These are phyloP conservation scores for Sphaerulina populicola DNA, from an alignment of 2,329 filamentous ascomycete genomes.

Conservation along the genomic window DNA sequence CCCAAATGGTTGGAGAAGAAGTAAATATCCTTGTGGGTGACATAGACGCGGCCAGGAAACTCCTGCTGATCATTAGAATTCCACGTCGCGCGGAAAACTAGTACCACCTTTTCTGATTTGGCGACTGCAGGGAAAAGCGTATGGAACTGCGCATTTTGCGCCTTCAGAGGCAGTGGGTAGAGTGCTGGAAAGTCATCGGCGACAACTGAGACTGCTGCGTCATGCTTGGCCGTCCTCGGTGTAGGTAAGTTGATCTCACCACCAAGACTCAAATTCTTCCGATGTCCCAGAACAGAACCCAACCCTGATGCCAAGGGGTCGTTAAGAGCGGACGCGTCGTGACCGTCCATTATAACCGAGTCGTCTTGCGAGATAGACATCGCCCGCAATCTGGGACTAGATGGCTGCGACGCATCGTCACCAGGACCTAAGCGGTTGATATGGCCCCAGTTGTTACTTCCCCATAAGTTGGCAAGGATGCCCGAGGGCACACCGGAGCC, in stretches of 20 bases:
- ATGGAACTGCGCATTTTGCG: constrained; percentile 88
- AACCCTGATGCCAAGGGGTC: constrained; percentile 7
- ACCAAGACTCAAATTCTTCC: constrained; percentile 28
- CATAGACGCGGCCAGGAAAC: constrained; percentile 77
- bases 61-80: constrained; percentile 65
- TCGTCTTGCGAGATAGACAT: constrained; percentile 26
- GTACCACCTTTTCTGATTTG: constrained; percentile 68
- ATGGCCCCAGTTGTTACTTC: constrained; percentile 71
- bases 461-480: constrained; percentile 90
- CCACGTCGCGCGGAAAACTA: constrained; percentile 93
- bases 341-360: constrained; percentile 28
- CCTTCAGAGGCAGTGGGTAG: constrained; percentile 64
- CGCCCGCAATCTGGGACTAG: constrained; percentile 13
- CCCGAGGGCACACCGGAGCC: constrained; percentile 70
- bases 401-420: constrained; percentile 38
- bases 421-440: constrained; percentile 54
- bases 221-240: constrained; percentile 12
- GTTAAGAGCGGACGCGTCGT: constrained; percentile 13
- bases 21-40: constrained; percentile 80
- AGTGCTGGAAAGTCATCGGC: constrained; percentile 58
- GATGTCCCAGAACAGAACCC: constrained; percentile 18
- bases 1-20: constrained; percentile 96
- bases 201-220: constrained; percentile 9
- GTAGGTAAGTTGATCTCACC: constrained; percentile 9
- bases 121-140: constrained; percentile 78